phyloP scores from a whole-genome alignment of 108 stramenopile genomes.

The Nannochloropsis gaditana region DNA sequence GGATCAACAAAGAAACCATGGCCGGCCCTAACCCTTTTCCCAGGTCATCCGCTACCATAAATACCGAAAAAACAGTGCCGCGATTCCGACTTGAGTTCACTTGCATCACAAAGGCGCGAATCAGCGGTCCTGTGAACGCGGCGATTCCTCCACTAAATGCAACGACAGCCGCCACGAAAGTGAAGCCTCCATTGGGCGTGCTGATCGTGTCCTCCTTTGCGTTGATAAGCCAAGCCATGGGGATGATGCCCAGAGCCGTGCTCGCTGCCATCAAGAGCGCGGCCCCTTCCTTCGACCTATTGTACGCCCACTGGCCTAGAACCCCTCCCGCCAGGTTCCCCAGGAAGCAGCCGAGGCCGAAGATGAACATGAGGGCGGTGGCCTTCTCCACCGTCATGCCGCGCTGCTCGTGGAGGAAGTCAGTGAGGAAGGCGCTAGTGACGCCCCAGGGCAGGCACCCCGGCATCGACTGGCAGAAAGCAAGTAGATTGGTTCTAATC shows the following conservation, averaged over 20 bases:
- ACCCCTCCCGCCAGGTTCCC: conserved; percentile 43
- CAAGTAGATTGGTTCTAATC: conserved; percentile 30
- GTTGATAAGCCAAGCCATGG: conserved; percentile 24
- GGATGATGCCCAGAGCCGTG: conserved; percentile 18
- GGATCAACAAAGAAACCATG: conserved; percentile 20
- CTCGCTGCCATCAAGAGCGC: conserved; percentile 23
- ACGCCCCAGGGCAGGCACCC: conserved; percentile 54
- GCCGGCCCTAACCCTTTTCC: conserved; percentile 50
- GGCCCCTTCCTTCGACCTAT: conserved; percentile 19
- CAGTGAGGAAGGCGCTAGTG: conserved; percentile 39
- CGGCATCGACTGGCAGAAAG: conserved; percentile 39
- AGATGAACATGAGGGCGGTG: conserved; percentile 28
- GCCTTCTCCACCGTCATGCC: conserved; percentile 41
- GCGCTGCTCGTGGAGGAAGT: conserved; percentile 41
- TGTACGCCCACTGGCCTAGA: conserved; percentile 46
- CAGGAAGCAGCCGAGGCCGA: conserved; percentile 32
- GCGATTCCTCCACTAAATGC: conserved; percentile 20
- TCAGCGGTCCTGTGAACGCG: conserved; percentile 19
- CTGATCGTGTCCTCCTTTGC: neutral
- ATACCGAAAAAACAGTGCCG: conserved; percentile 46
- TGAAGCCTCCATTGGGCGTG: conserved; percentile 21
- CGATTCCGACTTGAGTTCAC: conserved; percentile 24
- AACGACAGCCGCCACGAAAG: neutral
- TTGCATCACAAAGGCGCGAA: neutral
- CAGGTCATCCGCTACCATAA: conserved; percentile 48